Evolutionary conservation across 352 stramenopile genomes (phyloP), one percentile per base, ranked within the genome.

Genomic region (Pseudoperonospora humuli): DNA sequence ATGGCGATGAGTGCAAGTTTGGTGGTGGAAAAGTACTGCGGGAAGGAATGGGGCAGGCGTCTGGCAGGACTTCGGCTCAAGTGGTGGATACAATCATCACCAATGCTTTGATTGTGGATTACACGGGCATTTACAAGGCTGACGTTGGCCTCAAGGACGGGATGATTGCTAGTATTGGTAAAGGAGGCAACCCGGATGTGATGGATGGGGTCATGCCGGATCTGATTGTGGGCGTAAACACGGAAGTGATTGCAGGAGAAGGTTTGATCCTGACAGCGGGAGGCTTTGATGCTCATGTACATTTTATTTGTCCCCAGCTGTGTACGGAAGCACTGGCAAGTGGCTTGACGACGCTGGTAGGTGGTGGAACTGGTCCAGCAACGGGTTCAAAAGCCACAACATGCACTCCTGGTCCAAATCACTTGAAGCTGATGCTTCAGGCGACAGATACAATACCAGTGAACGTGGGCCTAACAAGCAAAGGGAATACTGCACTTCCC

Each of bases 381-480:
- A 95, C 88, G 1, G 95, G 95, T 15, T 97, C 95, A 17, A 96
- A 89, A 40, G 95, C 95, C 2, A 98, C 95, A 2, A 98, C 95
- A n/a, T 98, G 95, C 62, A 98, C 95, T 18, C 94, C 95, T 28
- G 75, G 84, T 11, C 93, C 95, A 9, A 75, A 78, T 29, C 93
- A 98, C 47, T 84, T 98, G 42, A 89, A 97, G 67, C 84, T 97
- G 66, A 98, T 98, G 93, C 70, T 98, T 1, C 80, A 95, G 31
- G 88, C 92, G 14, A 98, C 94, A 2, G 95, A 98, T 60, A 46
- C 63, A 3, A 66, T 84, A 35, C 88, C 93, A 10, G 75, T 98
- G 41, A 98, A 98, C 66, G 97, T 98, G 79, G 95, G 92, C n/a
- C 89, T 98, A 49, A 96, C 87, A 17, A 93, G 92, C 33, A 98